Evolutionary conservation across 148 eudicot genomes (phyloP), one percentile per base, ranked within the genome.

Genomic region (Rhododendron ferrugineum): DNA sequence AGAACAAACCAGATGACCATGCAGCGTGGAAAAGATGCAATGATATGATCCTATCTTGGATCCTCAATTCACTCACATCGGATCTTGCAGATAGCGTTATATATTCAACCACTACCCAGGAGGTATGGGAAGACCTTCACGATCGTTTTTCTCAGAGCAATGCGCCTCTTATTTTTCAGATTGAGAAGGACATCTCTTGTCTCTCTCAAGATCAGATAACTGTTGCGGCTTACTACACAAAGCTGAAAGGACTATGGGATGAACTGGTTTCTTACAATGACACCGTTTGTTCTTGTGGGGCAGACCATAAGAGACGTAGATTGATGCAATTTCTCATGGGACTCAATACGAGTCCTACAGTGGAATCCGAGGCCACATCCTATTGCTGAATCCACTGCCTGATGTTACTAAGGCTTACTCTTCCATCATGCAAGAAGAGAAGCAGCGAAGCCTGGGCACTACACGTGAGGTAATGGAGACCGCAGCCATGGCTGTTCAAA

Each of bases 311-410:
- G 28, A 44, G 34, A 23, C 30, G 49, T 26, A 60, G 2, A 58
- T 58, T 68, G 54, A 82, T 64, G 77, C n/a, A 82, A 44, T 82
- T 66, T 66, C 76, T 82, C 16, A 82, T 62, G 77, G 77, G 84
- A 11, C 56, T 82, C 22, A 42, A 82, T 44, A n/a, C n/a, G 84
- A 82, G n/a, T 82, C 84, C 44, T 66, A 82, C 14, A 44, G 58
- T 6, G 14, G 22, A 2, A 37, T 60, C 11, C 14, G 30, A 42
- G 84, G 36, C 36, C 36, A 36, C 36, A 36, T 36, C 36, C 36
- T 36, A 36, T 36, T 36, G 36, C 1, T 36, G 36, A 42, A 42
- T 42, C 46, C 46, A 42, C 7, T 42, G 46, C 46, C 7, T 42
- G 7, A 42, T 42, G 46, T 42, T 42, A 42, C 46, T 5, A 42